Percentiles rank a stretch among this genome's conserved stretches.
These are phyloP conservation scores for Limnanthes douglasii DNA, from an alignment of 345 rosid species.

Conservation along the genomic window DNA sequence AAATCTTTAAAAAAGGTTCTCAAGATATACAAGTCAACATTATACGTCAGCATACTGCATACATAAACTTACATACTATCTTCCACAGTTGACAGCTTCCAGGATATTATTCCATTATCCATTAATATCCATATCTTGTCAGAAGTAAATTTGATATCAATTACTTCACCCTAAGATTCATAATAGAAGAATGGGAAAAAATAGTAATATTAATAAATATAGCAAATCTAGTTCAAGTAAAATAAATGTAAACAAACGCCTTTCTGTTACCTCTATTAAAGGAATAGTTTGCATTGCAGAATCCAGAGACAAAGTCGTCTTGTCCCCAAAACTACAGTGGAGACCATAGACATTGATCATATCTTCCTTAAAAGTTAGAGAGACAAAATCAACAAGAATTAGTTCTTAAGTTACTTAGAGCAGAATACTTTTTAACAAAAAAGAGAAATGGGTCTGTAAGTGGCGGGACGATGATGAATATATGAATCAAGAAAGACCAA, in stretches of 20 bases:
- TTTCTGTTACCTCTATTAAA: slow-evolving; percentile 42
- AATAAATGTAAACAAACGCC: neutral
- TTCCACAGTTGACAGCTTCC: no score
- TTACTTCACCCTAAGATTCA: slow-evolving; percentile 45
- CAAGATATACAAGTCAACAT: no score
- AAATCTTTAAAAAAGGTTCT: no score
- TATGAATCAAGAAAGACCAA: no score
- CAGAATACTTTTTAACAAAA: neutral
- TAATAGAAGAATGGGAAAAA: slow-evolving; percentile 5
- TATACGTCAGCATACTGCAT: no score
- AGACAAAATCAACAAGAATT: slow-evolving; percentile 3
- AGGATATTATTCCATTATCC: slow-evolving; percentile 40
- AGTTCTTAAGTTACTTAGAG: slow-evolving; percentile 1
- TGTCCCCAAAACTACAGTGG: slow-evolving; percentile 27
- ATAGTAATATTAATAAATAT: slow-evolving; percentile 4
- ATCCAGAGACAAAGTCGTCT: slow-evolving; percentile 27
- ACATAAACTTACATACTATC: slow-evolving; percentile 39
- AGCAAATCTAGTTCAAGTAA: neutral
- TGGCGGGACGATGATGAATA: no score
- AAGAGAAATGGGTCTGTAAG: no score
- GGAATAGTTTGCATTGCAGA: slow-evolving; percentile 36
- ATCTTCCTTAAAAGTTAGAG: slow-evolving; percentile 18
- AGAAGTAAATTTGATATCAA: slow-evolving; percentile 64
- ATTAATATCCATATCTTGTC: slow-evolving; percentile 58
- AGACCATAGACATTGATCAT: slow-evolving; percentile 34